A percentile compares a stretch with the other conserved stretches of the same genome.
These are phyloP conservation scores for Dioscorea zingiberensis DNA, from an alignment of 106 monocot species.

Conservation along the genomic window DNA sequence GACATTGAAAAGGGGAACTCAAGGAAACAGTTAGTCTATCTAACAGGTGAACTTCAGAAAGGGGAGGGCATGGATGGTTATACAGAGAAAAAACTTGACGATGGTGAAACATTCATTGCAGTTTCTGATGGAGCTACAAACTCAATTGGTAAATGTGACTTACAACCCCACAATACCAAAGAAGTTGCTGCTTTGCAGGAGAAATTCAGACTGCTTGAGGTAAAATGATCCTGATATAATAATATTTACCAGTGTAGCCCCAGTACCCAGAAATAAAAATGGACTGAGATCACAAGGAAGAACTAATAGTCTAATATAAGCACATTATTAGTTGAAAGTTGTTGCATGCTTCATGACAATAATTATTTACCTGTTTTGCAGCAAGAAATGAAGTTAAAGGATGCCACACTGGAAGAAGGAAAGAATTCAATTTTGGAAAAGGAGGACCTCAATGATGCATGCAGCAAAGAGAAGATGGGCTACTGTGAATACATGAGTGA, in stretches of 20 bases:
- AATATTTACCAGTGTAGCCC: no score
- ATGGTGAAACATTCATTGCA: slow-evolving; percentile 8
- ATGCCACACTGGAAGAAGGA: slow-evolving; percentile 4
- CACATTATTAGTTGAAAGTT: no score
- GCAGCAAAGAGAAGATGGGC: background rate
- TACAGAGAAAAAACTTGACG: slow-evolving; percentile 25
- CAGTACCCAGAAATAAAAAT: no score
- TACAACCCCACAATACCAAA: slow-evolving; percentile 3
- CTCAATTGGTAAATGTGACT: slow-evolving; percentile 2
- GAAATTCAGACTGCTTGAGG: slow-evolving; percentile 7
- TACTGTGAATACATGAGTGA: no score
- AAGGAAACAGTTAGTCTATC: slow-evolving; percentile 19
- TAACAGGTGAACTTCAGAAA: slow-evolving; percentile 25
- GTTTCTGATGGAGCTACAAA: slow-evolving; percentile 13
- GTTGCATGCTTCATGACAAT: no score
- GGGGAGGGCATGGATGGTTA: slow-evolving; percentile 19
- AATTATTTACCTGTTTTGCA: slow-evolving; percentile 2
- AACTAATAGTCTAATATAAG: no score
- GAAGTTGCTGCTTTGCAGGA: slow-evolving; percentile 1
- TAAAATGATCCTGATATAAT: background rate
- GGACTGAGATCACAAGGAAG: no score
- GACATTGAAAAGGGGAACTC: slow-evolving; percentile 41
- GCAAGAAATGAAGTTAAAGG: slow-evolving; percentile 13
- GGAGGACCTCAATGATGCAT: slow-evolving; percentile 7
- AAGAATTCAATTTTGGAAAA: slow-evolving; percentile 6